phyloP scores from a whole-genome alignment of 2,329 filamentous ascomycete genomes.

The Helotiales sp. region DNA sequence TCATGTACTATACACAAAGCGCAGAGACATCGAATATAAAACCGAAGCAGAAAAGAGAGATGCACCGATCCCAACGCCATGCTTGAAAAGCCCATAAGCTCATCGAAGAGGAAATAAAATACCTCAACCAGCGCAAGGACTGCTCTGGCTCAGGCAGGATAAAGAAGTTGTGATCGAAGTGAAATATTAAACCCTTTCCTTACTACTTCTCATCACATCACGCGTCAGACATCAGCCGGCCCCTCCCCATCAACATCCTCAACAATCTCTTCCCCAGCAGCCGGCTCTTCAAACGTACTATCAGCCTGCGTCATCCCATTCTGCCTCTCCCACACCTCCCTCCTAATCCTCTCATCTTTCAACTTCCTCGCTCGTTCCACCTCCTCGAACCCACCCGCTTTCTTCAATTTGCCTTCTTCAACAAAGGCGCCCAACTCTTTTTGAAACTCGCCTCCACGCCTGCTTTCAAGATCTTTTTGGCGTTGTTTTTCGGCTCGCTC shows the following conservation, averaged over 20 bases:
- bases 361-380: slow-evolving; percentile 79
- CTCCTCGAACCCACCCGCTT: slow-evolving; percentile 93
- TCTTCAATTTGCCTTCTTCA: slow-evolving; percentile 88
- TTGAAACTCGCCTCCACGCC: slow-evolving; percentile 70
- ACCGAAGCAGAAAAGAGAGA: background rate
- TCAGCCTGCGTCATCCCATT: slow-evolving; percentile 48
- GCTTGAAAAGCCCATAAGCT: slow-evolving; percentile 2
- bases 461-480: slow-evolving; percentile 81
- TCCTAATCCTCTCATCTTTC: slow-evolving; percentile 84
- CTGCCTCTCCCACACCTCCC: slow-evolving; percentile 72
- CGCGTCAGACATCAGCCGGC: background rate
- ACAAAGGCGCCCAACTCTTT: slow-evolving; percentile 86
- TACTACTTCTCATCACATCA: background rate
- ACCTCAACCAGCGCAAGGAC: background rate
- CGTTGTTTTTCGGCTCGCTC: slow-evolving; percentile 92
- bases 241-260: slow-evolving; percentile 3
- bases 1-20: slow-evolving; percentile 1
- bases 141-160: background rate
- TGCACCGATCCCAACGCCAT: slow-evolving; percentile 2
- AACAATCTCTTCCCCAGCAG: background rate
- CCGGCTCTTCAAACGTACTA: slow-evolving; percentile 16
- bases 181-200: background rate
- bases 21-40: background rate
- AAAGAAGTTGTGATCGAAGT: slow-evolving; percentile 1
- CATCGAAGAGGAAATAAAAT: background rate